These are phyloP conservation scores for Eutypa lata DNA, from an alignment of 2,329 filamentous ascomycete species.

Conservation along the genomic window DNA sequence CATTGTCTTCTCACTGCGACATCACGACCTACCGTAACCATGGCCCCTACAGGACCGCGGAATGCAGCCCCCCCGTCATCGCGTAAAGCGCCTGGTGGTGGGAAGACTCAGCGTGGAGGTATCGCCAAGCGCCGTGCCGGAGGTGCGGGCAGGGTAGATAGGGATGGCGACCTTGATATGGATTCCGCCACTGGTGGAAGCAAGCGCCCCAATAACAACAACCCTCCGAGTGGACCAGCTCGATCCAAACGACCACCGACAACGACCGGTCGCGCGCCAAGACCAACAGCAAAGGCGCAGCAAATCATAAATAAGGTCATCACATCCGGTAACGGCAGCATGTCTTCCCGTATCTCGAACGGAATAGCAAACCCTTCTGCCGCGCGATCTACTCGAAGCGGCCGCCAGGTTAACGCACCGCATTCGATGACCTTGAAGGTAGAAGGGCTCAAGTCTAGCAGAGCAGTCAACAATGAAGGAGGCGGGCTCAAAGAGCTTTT, in stretches of 20 bases:
- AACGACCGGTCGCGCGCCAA: constrained; percentile 19
- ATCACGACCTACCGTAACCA: constrained; percentile 6
- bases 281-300: constrained; percentile 30
- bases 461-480: constrained; percentile 62
- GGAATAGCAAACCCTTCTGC: constrained; percentile 22
- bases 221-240: constrained; percentile 10
- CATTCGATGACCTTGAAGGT: constrained; percentile 45
- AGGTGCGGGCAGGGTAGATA: constrained; percentile 38
- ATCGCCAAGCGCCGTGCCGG: constrained; percentile 48
- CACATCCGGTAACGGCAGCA: constrained; percentile 28
- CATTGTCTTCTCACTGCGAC: not conserved
- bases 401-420: constrained; percentile 16
- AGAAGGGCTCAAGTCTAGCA: constrained; percentile 65
- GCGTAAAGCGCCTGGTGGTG: constrained; percentile 15
- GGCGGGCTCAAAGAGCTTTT: constrained; percentile 64
- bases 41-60: constrained; percentile 21
- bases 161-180: constrained; percentile 62
- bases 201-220: constrained; percentile 17
- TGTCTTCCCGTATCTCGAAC: constrained; percentile 34
- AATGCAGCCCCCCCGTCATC: constrained; percentile 17
- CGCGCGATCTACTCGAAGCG: constrained; percentile 16
- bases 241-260: constrained; percentile 14
- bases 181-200: constrained; percentile 33
- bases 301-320: constrained; percentile 44
- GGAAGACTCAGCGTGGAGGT: constrained; percentile 38